Percentiles rank a stretch among this genome's conserved stretches.
phyloP scores from a whole-genome alignment of 257 asterid genomes.

The Capsicum chinense region DNA sequence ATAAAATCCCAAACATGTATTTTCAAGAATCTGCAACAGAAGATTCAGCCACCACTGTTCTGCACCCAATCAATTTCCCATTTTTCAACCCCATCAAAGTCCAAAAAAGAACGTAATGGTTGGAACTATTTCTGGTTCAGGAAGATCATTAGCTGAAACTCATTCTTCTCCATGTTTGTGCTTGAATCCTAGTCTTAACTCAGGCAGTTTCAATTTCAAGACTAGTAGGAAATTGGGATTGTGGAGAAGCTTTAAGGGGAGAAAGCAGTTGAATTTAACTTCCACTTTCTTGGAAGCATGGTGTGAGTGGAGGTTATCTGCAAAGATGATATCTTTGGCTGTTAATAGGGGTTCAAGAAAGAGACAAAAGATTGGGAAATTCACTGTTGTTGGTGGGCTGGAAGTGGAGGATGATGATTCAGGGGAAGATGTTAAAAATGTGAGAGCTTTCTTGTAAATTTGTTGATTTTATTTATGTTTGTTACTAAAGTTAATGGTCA shows the following conservation, averaged over 20 bases:
- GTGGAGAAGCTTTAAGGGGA: slow-evolving; percentile 29
- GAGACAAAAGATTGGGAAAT: slow-evolving; percentile 39
- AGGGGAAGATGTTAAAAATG: slow-evolving; percentile 64
- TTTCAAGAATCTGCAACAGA: slow-evolving; percentile 23
- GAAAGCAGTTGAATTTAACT: slow-evolving; percentile 47
- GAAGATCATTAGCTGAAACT: slow-evolving; percentile 42
- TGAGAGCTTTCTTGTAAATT: slow-evolving; percentile 34
- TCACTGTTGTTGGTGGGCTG: slow-evolving; percentile 52
- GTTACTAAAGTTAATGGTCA: too few relatives aligned
- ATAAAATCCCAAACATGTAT: slow-evolving; percentile 1
- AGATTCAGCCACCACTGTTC: background rate
- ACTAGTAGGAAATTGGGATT: slow-evolving; percentile 31
- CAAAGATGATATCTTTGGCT: slow-evolving; percentile 37
- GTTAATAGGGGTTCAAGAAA: slow-evolving; percentile 42
- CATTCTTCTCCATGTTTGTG: slow-evolving; percentile 48
- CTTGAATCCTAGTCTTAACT: slow-evolving; percentile 41
- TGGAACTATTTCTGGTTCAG: slow-evolving; percentile 35
- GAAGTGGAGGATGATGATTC: slow-evolving; percentile 70
- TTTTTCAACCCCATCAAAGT: too few relatives aligned
- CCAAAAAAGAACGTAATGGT: slow-evolving; percentile 39
- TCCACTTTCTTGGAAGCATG: slow-evolving; percentile 47
- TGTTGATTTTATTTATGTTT: background rate
- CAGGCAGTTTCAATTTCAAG: slow-evolving; percentile 36
- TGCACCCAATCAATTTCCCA: slow-evolving; percentile 6
- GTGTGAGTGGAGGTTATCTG: slow-evolving; percentile 37